A percentile compares a stretch with the other conserved stretches of the same genome.
Conservation (phyloP, 2,329 filamentous ascomycete species). For the Cryphonectria japonica region DNA sequence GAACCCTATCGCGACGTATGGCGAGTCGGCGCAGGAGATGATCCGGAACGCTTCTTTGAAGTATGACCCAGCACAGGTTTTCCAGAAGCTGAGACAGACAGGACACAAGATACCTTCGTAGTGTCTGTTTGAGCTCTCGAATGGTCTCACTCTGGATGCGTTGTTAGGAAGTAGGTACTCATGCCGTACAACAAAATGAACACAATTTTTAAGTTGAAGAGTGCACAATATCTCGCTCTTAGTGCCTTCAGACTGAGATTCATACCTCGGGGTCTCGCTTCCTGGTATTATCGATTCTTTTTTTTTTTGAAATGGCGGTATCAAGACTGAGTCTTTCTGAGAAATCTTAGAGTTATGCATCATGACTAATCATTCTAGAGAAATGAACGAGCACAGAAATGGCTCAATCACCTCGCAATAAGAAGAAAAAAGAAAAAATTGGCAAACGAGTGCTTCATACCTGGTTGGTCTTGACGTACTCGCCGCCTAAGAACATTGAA, state of each 20-base stretch:
- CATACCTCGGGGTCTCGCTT: background rate
- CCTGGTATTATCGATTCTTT: background rate
- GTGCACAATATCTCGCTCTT: background rate
- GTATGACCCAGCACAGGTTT: constrained; percentile 13
- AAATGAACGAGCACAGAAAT: background rate
- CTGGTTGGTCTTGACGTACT: background rate
- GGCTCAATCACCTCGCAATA: no score
- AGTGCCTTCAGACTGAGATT: background rate
- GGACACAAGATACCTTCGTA: constrained; percentile 14
- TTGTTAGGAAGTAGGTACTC: background rate
- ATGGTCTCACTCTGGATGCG: background rate
- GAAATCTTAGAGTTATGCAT: background rate
- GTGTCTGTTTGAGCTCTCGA: background rate
- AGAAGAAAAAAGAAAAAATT: background rate
- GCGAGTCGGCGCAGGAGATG: constrained; percentile 14
- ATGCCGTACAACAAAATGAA: background rate
- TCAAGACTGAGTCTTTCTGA: background rate
- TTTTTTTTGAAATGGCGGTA: background rate
- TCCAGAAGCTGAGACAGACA: constrained; percentile 16
- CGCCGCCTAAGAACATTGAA: no score
- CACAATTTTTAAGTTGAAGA: background rate
- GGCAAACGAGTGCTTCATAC: background rate
- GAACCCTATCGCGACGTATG: constrained; percentile 17
- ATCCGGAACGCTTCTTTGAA: constrained; percentile 6
- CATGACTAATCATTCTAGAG: background rate